phyloP scores from a whole-genome alignment of 140 eudicot species.

The Stevia rebaudiana region DNA sequence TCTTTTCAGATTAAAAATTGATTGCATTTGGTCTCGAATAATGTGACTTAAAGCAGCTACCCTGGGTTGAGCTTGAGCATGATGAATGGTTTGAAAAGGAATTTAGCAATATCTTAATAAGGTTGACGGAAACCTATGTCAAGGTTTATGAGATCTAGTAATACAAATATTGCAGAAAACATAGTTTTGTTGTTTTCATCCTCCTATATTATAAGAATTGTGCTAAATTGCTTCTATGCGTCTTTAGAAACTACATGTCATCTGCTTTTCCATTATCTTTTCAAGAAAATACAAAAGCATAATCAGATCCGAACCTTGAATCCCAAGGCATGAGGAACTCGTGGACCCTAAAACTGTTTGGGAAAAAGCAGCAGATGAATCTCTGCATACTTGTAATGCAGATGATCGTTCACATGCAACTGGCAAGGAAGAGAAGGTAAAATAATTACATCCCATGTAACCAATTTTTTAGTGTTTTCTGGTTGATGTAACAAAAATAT shows the following conservation, averaged over 20 bases:
- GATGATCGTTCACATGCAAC: too few relatives aligned
- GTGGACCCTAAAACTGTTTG: constrained; percentile 30
- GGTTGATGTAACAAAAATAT: too few relatives aligned
- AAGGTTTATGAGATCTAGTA: background rate
- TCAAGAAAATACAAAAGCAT: constrained; percentile 45
- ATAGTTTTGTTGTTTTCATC: background rate
- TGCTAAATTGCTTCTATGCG: background rate
- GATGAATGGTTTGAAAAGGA: background rate
- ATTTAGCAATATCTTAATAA: background rate
- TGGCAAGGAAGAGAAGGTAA: too few relatives aligned
- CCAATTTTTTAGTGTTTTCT: too few relatives aligned
- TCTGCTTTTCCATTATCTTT: background rate
- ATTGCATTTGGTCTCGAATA: background rate
- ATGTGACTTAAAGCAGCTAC: background rate
- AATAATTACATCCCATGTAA: too few relatives aligned
- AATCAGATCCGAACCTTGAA: constrained; percentile 37
- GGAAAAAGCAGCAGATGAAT: too few relatives aligned
- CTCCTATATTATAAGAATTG: background rate
- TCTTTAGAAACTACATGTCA: background rate
- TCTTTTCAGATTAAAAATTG: background rate
- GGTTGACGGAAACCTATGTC: background rate
- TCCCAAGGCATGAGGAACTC: constrained; percentile 14
- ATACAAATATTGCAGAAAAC: background rate
- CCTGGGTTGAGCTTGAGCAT: background rate
- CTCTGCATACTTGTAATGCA: too few relatives aligned